Evolutionary conservation across 148 eudicot genomes (phyloP).

Genomic region (Salicornia ramosissima): DNA sequence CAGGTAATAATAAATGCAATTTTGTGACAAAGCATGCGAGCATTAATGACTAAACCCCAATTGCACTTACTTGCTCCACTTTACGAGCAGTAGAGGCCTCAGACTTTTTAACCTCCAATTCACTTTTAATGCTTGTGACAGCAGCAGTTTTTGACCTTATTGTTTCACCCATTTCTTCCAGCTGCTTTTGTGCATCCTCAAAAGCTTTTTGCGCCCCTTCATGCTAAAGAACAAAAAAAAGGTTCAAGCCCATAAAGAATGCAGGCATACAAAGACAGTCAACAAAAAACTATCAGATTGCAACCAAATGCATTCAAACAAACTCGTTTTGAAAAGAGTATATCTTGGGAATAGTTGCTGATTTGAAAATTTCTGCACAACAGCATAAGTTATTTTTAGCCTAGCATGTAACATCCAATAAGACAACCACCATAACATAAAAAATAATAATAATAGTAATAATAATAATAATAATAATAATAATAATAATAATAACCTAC

Average conservation of each 20-base stretch:
- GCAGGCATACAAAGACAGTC: background rate
- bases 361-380: background rate
- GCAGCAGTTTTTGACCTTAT: constrained; percentile 53
- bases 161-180: constrained; percentile 43
- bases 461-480: too few relatives aligned
- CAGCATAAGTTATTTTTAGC: background rate
- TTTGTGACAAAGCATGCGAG: background rate
- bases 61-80: constrained; percentile 60
- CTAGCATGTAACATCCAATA: background rate
- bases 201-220: constrained; percentile 72
- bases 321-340: background rate
- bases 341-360: background rate
- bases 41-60: background rate
- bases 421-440: background rate
- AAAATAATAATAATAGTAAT: background rate
- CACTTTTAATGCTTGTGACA: constrained; percentile 35
- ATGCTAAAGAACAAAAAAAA: constrained; percentile 46
- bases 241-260: background rate
- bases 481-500: too few relatives aligned
- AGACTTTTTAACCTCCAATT: constrained; percentile 52
- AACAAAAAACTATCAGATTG: background rate
- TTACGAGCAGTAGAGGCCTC: constrained; percentile 64
- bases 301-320: background rate
- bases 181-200: constrained; percentile 69
- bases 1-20: background rate